Conservation (phyloP, 345 rosid species). For the Brassica cretica region DNA sequence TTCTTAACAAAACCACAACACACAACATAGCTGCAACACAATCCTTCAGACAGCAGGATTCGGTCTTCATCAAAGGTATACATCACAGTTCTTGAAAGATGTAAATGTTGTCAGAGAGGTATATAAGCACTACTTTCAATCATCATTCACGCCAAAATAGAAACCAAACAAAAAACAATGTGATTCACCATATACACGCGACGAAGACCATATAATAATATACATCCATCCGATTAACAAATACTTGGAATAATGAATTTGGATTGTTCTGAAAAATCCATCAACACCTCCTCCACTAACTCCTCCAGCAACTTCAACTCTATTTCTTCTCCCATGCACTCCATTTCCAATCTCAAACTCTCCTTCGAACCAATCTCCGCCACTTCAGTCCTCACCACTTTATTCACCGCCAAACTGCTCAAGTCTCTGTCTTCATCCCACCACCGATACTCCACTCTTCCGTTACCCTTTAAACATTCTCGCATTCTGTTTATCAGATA, state of each 20-base stretch:
- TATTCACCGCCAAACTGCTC: constrained; percentile 64
- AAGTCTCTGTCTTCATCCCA: constrained; percentile 57
- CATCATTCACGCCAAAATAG: constrained; percentile 22
- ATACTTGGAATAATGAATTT: constrained; percentile 15
- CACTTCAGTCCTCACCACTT: constrained; percentile 71
- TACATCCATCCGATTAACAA: constrained; percentile 20
- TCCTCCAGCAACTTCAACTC: constrained; percentile 75
- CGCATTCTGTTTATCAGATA: constrained; percentile 59
- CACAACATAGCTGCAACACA: no score
- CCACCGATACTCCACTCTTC: constrained; percentile 37
- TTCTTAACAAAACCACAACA: no score
- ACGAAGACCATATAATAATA: constrained; percentile 21
- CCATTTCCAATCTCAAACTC: constrained; percentile 57
- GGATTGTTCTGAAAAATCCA: constrained; percentile 43
- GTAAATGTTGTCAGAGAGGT: no score
- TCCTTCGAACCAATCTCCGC: constrained; percentile 72
- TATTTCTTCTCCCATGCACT: constrained; percentile 56
- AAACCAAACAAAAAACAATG: background rate
- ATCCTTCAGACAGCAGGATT: no score
- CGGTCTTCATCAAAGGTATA: no score
- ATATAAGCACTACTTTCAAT: constrained; percentile 15
- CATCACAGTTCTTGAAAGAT: no score
- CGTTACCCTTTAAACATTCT: constrained; percentile 58
- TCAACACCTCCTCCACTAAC: constrained; percentile 72
- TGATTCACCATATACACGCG: constrained; percentile 33